Conservation (phyloP, 1,284 basidiomycete genomes). For the Exobasidium rhododendri region DNA sequence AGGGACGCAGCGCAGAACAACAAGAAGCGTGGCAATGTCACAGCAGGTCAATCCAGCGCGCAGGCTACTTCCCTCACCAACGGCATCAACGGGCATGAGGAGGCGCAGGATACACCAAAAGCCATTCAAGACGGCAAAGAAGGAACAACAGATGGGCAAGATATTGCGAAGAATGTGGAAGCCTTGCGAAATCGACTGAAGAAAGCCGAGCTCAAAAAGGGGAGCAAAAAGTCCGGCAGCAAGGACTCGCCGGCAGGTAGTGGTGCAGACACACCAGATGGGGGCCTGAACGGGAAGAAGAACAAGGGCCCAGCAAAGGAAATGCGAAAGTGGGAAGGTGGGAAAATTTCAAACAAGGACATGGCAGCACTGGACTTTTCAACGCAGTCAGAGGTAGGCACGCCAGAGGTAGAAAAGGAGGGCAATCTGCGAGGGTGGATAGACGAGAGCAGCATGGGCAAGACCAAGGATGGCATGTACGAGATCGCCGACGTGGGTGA, state of each 20-base stretch:
- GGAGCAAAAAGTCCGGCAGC: constrained; percentile 58
- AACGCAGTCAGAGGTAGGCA: constrained; percentile 39
- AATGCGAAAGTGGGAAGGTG: constrained; percentile 88
- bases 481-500: constrained; percentile 81
- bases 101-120: constrained; percentile 30
- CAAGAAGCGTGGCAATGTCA: constrained; percentile 17
- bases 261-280: constrained; percentile 16
- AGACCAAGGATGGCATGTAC: constrained; percentile 76
- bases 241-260: constrained; percentile 34
- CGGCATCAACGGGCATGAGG: constrained; percentile 19
- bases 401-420: constrained; percentile 32
- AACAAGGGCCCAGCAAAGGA: constrained; percentile 68
- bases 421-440: constrained; percentile 66
- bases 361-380: constrained; percentile 85
- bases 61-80: constrained; percentile 19
- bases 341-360: constrained; percentile 62
- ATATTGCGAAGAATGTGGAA: constrained; percentile 87
- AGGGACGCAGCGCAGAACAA: constrained; percentile 63
- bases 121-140: constrained; percentile 9
- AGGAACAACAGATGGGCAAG: constrained; percentile 68
- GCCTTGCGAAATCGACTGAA: constrained; percentile 76
- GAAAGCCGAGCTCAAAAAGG: constrained; percentile 57
- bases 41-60: not conserved
- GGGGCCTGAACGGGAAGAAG: constrained; percentile 35
- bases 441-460: constrained; percentile 75